Evolutionary conservation across 2,329 filamentous ascomycete genomes (phyloP), one percentile per base, ranked within the genome.

Genomic region (Aciculosporium take): DNA sequence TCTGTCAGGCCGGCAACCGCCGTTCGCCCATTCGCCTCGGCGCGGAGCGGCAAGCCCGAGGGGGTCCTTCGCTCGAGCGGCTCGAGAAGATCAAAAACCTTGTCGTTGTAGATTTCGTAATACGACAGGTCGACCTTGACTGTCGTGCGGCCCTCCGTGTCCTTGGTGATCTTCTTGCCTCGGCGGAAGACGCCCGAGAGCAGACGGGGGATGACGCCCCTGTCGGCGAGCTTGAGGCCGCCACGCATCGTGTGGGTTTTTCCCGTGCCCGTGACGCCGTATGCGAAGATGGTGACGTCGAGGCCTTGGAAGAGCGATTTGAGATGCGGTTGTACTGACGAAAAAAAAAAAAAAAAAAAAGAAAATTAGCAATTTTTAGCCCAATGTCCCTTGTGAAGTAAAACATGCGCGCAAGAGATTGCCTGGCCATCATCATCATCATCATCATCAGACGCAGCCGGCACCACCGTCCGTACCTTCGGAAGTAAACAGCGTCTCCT

Each of bases 161-260:
- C 87, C 61, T 89, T 91, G 49, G 76, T 73, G 15, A 91, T 79
- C 67, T 93, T 94, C 61, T 86, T 84, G 48, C 81, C 81, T 45
- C 85, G 72, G 37, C 89, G 76, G 58, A 89, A 96, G 44, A 96
- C 83, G 51, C 76, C 77, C 61, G 85, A 93, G 33, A 95, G 70
- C 42, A 94, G 65, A 45, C 88, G 71, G 12, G 88, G 88, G 50
- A 95, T 94, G 30, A 91, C 81, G 46, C 88, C 88, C 51, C 88
- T 74, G 42, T 94, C 87, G 5, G 82, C 81, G 42, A 94, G 69
- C 56, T 82, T 84, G 61, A 93, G 76, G 30, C 88, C 88, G 49
- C 88, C 88, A 48, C 88, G 80, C 87, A 95, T 94, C 3, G 88
- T 95, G 62, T 94, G 85, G 45, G 88, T 95, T 65, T 95, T 95